Base-by-base conservation (phyloP, 306 rosid species). In the Lathyrus tuberosus region DNA sequence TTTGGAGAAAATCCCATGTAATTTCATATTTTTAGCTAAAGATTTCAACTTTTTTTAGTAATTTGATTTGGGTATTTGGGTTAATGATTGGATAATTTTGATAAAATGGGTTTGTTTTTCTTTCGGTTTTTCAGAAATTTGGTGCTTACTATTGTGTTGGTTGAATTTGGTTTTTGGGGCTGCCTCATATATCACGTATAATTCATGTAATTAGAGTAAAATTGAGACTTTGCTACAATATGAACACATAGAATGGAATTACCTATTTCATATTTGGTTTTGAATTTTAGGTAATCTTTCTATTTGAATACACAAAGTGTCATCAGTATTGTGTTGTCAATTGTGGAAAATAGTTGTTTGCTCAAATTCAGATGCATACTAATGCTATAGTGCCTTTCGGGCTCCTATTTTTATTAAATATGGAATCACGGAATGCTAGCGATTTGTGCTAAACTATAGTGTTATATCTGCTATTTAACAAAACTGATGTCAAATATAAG, bases 1-100 rank as follows among this genome's bases (percentile, higher is more conserved):
- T 7, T 57, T 91, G 85, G 83, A 86, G 92, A 86, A 94, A 74
- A 61, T 94, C 62, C 90, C 99, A 37, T 94, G 99, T 94, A 79
- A 83, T 83, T 80, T 65, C 20, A 1, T 6, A 67, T 67, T 31
- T 24, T 28, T 30, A 9, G 4, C 16, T 30, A 46, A 57, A 69
- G 31, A 10, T 70, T 66, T 22, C 42, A 49, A 15, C 16, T 73
- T 72, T 74, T 74, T 16, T 0, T 62, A 10, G n/a, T 65, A 22
- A 64, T 69, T 71, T 53, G 30, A 4, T 71, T 58, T 69, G 83
- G 70, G 74, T 74, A 18, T 70, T 77, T 75, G 13, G 54, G 16
- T 62, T 33, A 38, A 18, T 78, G 8, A 41, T 62, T 28, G 52
- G 37, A 20, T 30, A 71, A 15, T 14, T 40, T 2, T 20, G 59